Percentiles rank a stretch among this genome's conserved stretches.
Evolutionary conservation across 768 basidiomycete genomes (phyloP).

Genomic region (Hygrocybe coccinea): DNA sequence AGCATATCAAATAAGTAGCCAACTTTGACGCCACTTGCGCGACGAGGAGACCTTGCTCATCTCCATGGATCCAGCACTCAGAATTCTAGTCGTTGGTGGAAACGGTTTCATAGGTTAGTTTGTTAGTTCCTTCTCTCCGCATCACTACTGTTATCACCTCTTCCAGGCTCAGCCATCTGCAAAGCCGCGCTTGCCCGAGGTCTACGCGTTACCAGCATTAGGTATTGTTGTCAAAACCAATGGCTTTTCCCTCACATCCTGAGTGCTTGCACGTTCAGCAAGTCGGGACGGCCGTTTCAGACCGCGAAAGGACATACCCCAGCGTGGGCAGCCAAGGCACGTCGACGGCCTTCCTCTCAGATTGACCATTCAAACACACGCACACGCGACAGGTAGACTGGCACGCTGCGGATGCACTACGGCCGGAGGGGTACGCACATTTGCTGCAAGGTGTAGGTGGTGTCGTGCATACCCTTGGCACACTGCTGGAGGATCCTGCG

Average conservation of each 20-base stretch:
- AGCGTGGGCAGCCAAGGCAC: conserved; percentile 75
- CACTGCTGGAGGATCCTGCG: conserved; percentile 74
- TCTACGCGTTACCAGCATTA: conserved; percentile 84
- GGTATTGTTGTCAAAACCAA: too few species aligned
- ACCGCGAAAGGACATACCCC: conserved; percentile 90
- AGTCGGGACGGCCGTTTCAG: conserved; percentile 78
- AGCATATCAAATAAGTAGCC: background rate
- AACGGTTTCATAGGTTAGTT: conserved; percentile 88
- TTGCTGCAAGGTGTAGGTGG: conserved; percentile 64
- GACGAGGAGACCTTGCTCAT: background rate
- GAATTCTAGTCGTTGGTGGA: conserved; percentile 92
- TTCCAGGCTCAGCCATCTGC: conserved; percentile 85
- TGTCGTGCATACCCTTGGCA: conserved; percentile 92
- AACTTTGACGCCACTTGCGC: background rate
- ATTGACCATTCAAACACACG: conserved; percentile 10
- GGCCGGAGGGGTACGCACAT: conserved; percentile 65
- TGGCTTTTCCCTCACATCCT: too few species aligned
- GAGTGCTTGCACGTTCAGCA: conserved; percentile 46
- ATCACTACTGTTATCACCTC: conserved; percentile 10
- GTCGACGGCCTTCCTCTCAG: conserved; percentile 17
- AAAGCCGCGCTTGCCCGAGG: conserved; percentile 80
- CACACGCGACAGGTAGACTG: conserved; percentile 66
- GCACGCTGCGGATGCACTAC: conserved; percentile 78
- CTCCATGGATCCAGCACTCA: conserved; percentile 33
- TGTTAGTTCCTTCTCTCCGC: background rate